Conservation (phyloP, 169 alveolate species). For the Cryptosporidium sp. region DNA sequence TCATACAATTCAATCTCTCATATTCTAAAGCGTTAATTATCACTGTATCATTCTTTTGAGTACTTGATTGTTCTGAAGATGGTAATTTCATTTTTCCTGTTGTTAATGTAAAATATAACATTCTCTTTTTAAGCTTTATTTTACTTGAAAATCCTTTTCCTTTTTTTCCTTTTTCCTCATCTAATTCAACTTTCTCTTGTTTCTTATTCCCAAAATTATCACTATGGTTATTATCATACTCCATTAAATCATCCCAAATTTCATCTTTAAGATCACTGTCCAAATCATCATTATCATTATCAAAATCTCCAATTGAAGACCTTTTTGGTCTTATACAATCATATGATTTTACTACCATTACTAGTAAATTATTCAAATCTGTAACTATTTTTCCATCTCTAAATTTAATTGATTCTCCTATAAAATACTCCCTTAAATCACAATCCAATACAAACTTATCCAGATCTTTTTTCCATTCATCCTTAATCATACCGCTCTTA, state of each 20-base stretch:
- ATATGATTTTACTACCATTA: slow-evolving; percentile 18
- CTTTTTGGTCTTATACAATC: slow-evolving; percentile 48
- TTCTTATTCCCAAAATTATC: background rate
- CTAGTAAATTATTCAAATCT: background rate
- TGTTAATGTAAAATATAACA: slow-evolving; percentile 48
- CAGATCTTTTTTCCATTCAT: slow-evolving; percentile 36
- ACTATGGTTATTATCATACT: background rate
- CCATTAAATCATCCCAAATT: background rate
- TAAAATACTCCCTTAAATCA: slow-evolving; percentile 26
- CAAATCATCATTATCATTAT: background rate
- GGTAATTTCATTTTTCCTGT: slow-evolving; percentile 1
- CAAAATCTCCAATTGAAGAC: background rate
- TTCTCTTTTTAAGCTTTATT: slow-evolving; percentile 5
- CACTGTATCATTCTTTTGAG: background rate
- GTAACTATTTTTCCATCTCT: background rate
- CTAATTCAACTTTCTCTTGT: background rate
- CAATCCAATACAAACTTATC: slow-evolving; percentile 54
- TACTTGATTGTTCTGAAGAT: background rate
- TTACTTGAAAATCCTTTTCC: background rate
- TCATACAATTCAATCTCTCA: slow-evolving; percentile 13
- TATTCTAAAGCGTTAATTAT: slow-evolving; percentile 49
- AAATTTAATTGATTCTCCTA: slow-evolving; percentile 15
- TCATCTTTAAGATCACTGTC: slow-evolving; percentile 1
- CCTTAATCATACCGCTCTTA: background rate
- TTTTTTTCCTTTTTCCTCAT: background rate